Evolutionary conservation across 1,284 basidiomycete genomes (phyloP).

Genomic region (Puccinia triticina): DNA sequence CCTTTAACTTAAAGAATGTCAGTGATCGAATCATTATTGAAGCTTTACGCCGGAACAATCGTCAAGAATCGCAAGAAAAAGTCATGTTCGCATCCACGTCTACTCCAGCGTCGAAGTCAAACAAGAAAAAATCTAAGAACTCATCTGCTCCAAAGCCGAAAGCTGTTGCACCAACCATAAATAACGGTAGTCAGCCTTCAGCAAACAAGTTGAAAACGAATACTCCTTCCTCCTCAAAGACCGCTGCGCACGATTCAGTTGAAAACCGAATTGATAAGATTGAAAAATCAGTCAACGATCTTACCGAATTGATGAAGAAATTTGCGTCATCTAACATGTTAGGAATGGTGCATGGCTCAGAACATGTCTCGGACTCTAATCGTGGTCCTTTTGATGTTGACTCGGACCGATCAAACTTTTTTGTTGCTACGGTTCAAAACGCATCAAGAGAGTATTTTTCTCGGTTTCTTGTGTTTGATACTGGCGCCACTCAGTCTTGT

Average conservation of each 20-base stretch:
- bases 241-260: not conserved
- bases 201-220: not conserved
- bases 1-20: slow-evolving; percentile 7
- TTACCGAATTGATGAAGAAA: not conserved
- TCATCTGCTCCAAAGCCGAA: not conserved
- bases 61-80: not conserved
- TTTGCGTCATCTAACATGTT: not conserved
- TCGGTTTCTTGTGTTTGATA: not conserved
- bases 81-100: not conserved
- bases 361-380: not conserved
- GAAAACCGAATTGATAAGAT: not conserved
- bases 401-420: not conserved
- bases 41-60: not conserved
- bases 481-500: slow-evolving; percentile 5
- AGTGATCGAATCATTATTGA: not conserved
- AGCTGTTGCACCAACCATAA: not conserved
- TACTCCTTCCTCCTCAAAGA: too few species aligned
- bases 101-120: not conserved
- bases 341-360: not conserved
- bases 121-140: not conserved
- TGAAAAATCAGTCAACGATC: not conserved
- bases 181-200: not conserved
- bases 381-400: not conserved
- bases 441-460: not conserved
- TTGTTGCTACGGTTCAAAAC: not conserved